These are phyloP conservation scores for Nitzschia sp. DNA, from an alignment of 108 stramenopile genomes.

Conservation along the genomic window DNA sequence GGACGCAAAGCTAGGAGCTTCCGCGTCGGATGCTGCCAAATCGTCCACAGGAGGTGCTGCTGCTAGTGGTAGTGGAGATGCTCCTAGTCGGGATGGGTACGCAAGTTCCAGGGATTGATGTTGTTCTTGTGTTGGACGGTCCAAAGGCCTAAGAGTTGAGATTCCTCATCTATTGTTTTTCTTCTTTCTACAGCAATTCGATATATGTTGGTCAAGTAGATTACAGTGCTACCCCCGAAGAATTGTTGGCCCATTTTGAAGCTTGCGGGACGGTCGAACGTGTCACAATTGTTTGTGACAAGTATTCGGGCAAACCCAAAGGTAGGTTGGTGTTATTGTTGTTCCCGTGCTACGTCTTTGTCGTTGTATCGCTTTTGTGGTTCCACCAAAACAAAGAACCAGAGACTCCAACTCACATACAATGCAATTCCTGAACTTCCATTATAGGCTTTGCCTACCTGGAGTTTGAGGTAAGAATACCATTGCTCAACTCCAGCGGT, in stretches of 20 bases:
- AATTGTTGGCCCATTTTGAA: constrained; percentile 92
- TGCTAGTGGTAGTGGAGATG: constrained; percentile 10
- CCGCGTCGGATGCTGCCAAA: constrained; percentile 8
- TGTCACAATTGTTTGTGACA: constrained; percentile 98
- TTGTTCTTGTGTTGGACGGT: too few relatives aligned
- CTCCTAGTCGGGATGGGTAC: constrained; percentile 35
- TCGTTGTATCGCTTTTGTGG: not conserved
- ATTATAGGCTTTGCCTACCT: constrained; percentile 69
- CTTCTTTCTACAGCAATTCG: constrained; percentile 37
- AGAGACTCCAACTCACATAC: not conserved
- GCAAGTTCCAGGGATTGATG: not conserved
- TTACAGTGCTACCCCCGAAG: constrained; percentile 93
- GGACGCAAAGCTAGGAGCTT: constrained; percentile 13
- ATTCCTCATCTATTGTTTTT: not conserved
- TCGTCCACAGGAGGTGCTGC: constrained; percentile 30
- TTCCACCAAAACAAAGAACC: not conserved
- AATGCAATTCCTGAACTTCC: constrained; percentile 13
- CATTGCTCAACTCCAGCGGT: too few relatives aligned
- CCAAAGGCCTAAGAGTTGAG: too few relatives aligned
- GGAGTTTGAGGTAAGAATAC: constrained; percentile 83
- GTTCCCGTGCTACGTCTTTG: not conserved
- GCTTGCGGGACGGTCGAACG: constrained; percentile 94
- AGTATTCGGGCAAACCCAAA: constrained; percentile 91
- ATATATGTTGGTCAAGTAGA: constrained; percentile 98
- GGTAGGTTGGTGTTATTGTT: constrained; percentile 40